These are phyloP conservation scores for Cenchrus purpureus DNA, from an alignment of 176 grass and related monocot genomes.

Conservation along the genomic window DNA sequence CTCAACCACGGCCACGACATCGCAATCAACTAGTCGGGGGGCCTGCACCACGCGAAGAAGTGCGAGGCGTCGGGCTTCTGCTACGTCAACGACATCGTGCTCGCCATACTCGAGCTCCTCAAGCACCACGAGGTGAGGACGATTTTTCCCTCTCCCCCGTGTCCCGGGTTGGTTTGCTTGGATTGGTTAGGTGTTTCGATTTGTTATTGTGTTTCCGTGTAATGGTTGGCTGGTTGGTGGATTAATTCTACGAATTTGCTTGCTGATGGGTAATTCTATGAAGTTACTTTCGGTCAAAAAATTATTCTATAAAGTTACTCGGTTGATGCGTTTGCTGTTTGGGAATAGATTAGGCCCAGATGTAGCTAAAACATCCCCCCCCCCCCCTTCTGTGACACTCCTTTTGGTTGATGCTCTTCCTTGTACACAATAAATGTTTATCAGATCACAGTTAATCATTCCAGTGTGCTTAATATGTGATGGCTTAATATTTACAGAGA, in stretches of 20 bases:
- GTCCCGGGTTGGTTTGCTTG: not conserved
- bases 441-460: not conserved
- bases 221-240: not conserved
- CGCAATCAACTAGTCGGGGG: conserved; percentile 87
- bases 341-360: not conserved
- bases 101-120: conserved; percentile 86
- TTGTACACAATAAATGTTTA: not conserved
- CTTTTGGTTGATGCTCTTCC: not conserved
- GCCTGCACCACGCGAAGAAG: conserved; percentile 84
- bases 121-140: conserved; percentile 56
- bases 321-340: not conserved
- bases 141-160: not conserved
- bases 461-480: conserved; percentile 30
- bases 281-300: not conserved
- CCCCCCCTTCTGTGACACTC: not conserved
- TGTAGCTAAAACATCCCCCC: not conserved
- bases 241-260: not conserved
- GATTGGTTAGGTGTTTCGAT: not conserved
- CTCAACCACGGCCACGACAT: conserved; percentile 87
- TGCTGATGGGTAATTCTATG: conserved; percentile 6
- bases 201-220: not conserved
- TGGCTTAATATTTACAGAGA: conserved; percentile 40
- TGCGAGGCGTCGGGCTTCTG: conserved; percentile 88
- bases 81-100: conserved; percentile 92
- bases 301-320: not conserved